Conservation (phyloP, 2,329 filamentous ascomycete genomes). For the Fusarium sp. region DNA sequence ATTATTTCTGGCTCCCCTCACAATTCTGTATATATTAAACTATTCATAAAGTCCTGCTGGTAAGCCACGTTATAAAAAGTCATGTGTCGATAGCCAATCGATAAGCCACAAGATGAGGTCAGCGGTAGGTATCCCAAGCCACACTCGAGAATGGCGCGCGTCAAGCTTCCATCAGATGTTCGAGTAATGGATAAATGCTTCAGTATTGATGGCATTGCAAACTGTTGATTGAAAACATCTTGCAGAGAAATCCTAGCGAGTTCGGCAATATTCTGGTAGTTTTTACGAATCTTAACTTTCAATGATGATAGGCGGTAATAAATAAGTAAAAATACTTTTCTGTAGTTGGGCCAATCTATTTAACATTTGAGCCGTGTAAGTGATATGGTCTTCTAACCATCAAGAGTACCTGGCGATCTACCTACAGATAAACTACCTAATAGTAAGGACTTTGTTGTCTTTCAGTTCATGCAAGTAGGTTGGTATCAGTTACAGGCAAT, state of each 20-base stretch:
- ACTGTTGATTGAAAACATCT: neutral
- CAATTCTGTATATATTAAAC: neutral
- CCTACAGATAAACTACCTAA: neutral
- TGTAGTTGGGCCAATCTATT: neutral
- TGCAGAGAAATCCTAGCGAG: neutral
- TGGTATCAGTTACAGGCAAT: neutral
- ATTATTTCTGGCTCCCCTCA: no score
- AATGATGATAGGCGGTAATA: neutral
- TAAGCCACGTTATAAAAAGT: slow-evolving; percentile 30
- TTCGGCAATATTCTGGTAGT: neutral
- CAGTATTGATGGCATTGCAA: neutral
- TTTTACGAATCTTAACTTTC: neutral
- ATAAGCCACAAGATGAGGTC: slow-evolving; percentile 38
- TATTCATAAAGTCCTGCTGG: neutral
- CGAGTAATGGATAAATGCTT: neutral
- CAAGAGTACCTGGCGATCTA: neutral
- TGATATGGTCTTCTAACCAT: neutral
- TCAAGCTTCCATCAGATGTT: slow-evolving; percentile 9
- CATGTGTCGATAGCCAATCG: slow-evolving; percentile 18
- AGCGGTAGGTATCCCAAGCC: slow-evolving; percentile 17
- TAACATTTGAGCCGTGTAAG: neutral
- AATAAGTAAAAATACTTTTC: neutral
- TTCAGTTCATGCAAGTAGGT: neutral
- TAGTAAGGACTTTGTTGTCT: neutral
- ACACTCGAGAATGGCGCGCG: slow-evolving; percentile 1